Evolutionary conservation across 2,329 filamentous ascomycete species (phyloP).

Genomic region (Colletotrichum zoysiae): DNA sequence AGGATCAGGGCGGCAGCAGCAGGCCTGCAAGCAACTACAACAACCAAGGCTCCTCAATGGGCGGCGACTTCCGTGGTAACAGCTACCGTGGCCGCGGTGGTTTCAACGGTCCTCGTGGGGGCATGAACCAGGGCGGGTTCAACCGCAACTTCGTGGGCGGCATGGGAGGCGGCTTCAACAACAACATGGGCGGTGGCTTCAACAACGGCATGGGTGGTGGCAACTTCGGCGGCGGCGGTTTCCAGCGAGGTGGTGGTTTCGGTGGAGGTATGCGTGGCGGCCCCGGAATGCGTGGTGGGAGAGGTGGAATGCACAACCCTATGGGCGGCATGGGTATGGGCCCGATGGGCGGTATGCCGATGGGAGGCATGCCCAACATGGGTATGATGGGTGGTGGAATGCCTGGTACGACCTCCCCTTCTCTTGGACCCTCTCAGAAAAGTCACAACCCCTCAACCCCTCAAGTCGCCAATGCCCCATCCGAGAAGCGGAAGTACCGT

Average conservation of each 20-base stretch:
- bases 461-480: conserved; percentile 1
- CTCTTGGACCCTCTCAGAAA: conserved; percentile 22
- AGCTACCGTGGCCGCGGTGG: conserved; percentile 66
- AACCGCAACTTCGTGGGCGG: conserved; percentile 52
- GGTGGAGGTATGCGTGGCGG: conserved; percentile 62
- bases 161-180: conserved; percentile 60
- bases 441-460: not conserved
- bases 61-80: conserved; percentile 58
- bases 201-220: conserved; percentile 66
- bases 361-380: conserved; percentile 67
- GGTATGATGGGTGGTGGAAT: conserved; percentile 66
- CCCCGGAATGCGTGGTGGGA: conserved; percentile 54
- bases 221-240: conserved; percentile 58
- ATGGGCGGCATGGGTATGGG: conserved; percentile 62
- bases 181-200: conserved; percentile 62
- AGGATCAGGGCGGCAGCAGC: conserved; percentile 71
- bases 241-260: conserved; percentile 61
- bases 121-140: conserved; percentile 62
- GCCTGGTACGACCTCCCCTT: conserved; percentile 59
- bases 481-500: conserved; percentile 2
- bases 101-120: conserved; percentile 61
- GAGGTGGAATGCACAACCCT: conserved; percentile 60
- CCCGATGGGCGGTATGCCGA: conserved; percentile 63
- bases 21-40: conserved; percentile 63
- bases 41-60: conserved; percentile 59